Conservation (phyloP, 208 protist species). For the Trichomonas gallinae region DNA sequence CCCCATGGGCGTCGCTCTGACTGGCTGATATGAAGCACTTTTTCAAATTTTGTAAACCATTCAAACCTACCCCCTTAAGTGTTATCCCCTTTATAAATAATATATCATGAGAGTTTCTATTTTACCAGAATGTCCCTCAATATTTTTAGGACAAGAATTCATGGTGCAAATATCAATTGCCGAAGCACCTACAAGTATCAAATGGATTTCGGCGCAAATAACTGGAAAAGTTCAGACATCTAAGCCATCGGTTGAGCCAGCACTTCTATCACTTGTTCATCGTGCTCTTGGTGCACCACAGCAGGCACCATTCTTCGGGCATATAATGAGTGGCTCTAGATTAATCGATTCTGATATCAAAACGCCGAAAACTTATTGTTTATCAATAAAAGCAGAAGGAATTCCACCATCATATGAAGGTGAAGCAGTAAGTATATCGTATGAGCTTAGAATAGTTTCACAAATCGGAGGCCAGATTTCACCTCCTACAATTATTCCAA, state of each 20-base stretch:
- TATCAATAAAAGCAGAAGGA: not conserved
- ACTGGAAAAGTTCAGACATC: not conserved
- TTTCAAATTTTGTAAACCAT: no score
- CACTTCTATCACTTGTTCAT: not conserved
- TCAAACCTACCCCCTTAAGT: no score
- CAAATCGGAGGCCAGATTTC: not conserved
- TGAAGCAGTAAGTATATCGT: not conserved
- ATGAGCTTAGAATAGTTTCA: not conserved
- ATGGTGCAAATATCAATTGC: not conserved
- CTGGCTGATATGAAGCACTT: no score
- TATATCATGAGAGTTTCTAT: not conserved
- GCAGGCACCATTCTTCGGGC: not conserved
- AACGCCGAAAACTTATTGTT: not conserved
- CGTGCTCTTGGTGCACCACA: not conserved
- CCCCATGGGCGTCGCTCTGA: no score
- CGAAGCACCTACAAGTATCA: not conserved
- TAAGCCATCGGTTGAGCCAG: not conserved
- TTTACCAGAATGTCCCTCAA: not conserved
- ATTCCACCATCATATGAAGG: conserved; percentile 13
- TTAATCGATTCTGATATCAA: not conserved
- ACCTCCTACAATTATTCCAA: not conserved
- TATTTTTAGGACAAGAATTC: conserved; percentile 4
- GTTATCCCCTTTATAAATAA: no score
- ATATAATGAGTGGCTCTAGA: not conserved
- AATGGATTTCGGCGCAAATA: conserved; percentile 17